Evolutionary conservation across 495 filamentous ascomycete species (phyloP), one percentile per base, ranked within the genome.

Genomic region (Niebla homalea): DNA sequence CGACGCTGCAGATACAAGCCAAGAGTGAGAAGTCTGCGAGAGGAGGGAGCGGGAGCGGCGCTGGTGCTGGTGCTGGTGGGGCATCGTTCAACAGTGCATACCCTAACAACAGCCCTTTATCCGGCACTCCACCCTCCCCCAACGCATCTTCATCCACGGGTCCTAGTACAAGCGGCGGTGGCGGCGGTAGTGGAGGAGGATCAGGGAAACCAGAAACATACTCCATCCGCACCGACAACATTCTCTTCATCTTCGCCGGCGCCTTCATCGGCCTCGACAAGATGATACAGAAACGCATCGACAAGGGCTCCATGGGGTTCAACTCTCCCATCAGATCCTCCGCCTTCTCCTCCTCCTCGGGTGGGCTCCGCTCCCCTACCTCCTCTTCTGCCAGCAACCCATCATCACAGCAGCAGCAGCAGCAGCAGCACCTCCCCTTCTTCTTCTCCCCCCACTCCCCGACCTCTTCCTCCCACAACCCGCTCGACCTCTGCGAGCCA

Each of bases 241-340:
- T 98, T 49, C 75, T 98, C 16, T 98, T 98, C 64, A 84, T 98
- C 42, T 95, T 88, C 64, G 89, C 89, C 14, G 92, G 92, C 15
- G 92, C 92, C 10, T 98, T 98, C 59, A 85, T 90, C 22, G 92
- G 92, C 8, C 76, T 98, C 11, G 83, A 95, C 57, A 96, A 94
- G 60, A 74, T 84, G 22, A 79, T 97, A 42, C 76, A 90, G 51
- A 81, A 92, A 43, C 79, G 92, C 22, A 81, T 96, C 49, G 80
- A 86, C 15, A 85, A 85, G 53, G 88, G 88, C 6, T 85, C 84
- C 5, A 92, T 98, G 36, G 92, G 92, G 2, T 98, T 98, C 57
- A 89, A 89, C 26, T 86, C 89, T 5, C 76, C 81, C 5, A 78
- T 96, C 8, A 80, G 87, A 12, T 60, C 67, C 36, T 62, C 57